Evolutionary conservation across 768 basidiomycete species (phyloP).

Genomic region (Lentinula guzmanii): DNA sequence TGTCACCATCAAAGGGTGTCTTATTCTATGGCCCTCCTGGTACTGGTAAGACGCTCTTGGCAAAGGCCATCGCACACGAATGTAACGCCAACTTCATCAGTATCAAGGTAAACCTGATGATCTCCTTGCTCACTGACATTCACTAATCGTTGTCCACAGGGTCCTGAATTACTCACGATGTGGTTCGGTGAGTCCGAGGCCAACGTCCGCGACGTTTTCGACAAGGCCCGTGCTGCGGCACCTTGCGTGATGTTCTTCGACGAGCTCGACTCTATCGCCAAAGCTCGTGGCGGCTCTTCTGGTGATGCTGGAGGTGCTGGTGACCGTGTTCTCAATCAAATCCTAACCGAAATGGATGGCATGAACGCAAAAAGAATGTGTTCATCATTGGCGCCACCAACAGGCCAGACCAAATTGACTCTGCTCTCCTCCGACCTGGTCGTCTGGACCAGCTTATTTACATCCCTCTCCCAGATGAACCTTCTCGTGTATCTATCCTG

Average conservation of each 20-base stretch:
- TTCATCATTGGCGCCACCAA: conserved; percentile 98
- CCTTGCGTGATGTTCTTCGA: conserved; percentile 99
- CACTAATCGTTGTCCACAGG: conserved; percentile 33
- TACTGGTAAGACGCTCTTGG: conserved; percentile 98
- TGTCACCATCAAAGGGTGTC: conserved; percentile 99
- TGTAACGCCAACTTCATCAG: conserved; percentile 99
- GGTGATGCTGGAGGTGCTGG: conserved; percentile 96
- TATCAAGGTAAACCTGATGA: conserved; percentile 64
- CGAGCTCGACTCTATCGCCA: conserved; percentile 98
- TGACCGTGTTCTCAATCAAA: conserved; percentile 96
- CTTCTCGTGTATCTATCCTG: conserved; percentile 87
- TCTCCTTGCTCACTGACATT: conserved; percentile 1
- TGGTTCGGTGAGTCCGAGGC: conserved; percentile 99
- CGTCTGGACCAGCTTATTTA: conserved; percentile 99
- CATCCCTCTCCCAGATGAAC: conserved; percentile 96
- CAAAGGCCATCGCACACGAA: conserved; percentile 99
- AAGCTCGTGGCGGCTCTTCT: conserved; percentile 79
- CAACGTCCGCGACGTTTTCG: conserved; percentile 98
- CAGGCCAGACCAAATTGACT: conserved; percentile 92
- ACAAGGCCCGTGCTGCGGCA: conserved; percentile 98
- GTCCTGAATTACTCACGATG: conserved; percentile 97
- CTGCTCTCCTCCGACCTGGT: conserved; percentile 91
- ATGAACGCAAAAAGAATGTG: conserved; percentile 99
- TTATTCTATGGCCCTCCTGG: conserved; percentile 99
- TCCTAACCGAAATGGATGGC: conserved; percentile 97